A percentile compares a stretch with the other conserved stretches of the same genome.
These are phyloP conservation scores for Xylaria sp. DNA, from an alignment of 2,329 filamentous ascomycete genomes.

Conservation along the genomic window DNA sequence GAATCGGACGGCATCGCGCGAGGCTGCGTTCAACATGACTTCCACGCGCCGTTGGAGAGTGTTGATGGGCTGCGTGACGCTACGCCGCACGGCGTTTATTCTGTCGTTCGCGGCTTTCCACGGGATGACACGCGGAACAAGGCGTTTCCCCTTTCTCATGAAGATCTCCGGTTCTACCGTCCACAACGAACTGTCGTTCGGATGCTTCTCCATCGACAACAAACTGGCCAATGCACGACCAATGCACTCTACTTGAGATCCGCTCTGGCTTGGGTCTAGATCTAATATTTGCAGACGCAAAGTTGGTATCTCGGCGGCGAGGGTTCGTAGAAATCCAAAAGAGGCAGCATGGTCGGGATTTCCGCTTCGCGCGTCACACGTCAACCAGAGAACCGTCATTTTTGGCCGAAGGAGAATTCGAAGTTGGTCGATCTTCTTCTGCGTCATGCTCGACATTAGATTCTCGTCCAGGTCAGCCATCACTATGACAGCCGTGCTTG, in stretches of 20 bases:
- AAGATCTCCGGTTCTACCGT: slow-evolving; percentile 37
- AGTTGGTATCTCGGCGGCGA: slow-evolving; percentile 29
- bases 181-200: slow-evolving; percentile 23
- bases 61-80: slow-evolving; percentile 32
- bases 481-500: slow-evolving; percentile 33
- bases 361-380: slow-evolving; percentile 16
- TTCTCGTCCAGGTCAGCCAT: slow-evolving; percentile 36
- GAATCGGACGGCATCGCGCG: slow-evolving; percentile 22
- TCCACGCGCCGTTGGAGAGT: slow-evolving; percentile 32
- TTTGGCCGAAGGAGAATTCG: slow-evolving; percentile 23
- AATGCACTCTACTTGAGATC: slow-evolving; percentile 15
- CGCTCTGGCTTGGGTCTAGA: slow-evolving; percentile 17
- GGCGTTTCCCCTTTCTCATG: slow-evolving; percentile 30
- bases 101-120: slow-evolving; percentile 36
- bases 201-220: not conserved
- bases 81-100: slow-evolving; percentile 35
- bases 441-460: slow-evolving; percentile 34
- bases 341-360: slow-evolving; percentile 29
- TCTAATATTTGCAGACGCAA: slow-evolving; percentile 29
- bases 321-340: slow-evolving; percentile 31
- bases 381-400: slow-evolving; percentile 29
- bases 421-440: slow-evolving; percentile 27
- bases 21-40: slow-evolving; percentile 20
- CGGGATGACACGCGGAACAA: slow-evolving; percentile 38
- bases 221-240: slow-evolving; percentile 21